Base-by-base conservation (phyloP, 2,329 filamentous ascomycete species). In the Dothistroma septosporum region DNA sequence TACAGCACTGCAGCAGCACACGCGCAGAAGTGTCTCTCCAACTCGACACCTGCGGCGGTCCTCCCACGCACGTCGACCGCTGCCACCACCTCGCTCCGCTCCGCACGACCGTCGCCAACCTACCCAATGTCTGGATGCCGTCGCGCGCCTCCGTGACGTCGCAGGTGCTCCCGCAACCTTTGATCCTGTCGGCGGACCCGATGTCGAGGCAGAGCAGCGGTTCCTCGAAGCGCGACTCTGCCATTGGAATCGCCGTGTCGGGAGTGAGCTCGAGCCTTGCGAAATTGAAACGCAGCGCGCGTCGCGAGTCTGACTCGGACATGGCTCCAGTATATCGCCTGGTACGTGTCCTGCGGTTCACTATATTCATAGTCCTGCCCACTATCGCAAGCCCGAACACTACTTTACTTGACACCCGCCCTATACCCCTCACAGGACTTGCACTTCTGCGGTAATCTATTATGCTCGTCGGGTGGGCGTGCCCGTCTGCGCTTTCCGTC, bases 261-360 rank as follows among this genome's bases (percentile, higher is more conserved):
- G 46, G 46, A 31, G 50, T 24, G 33, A 12, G 33, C 10, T 58
- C 56, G 9, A 53, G 55, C 21, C 52, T 65, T 19, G 61, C 64
- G 32, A 57, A 60, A 21, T 55, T 62, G 63, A 62, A 65, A 57
- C 57, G 59, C 54, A 41, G 48, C 31, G 41, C 49, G 44, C 61
- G 64, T 41, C 56, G 58, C 22, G 24, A n/a, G 21, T 62, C 63
- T 50, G 61, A 62, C 21, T 55, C 58, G 19, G 61, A 57, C 31
- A 67, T 68, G 66, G 62, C 67, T 31, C 65, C 66, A 10, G 63
- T 68, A 21, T 69, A 69, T 58, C 58, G 66, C 55, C 59, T 69
- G 63, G 67, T 69, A 65, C 53, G 67, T 66, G 44, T 46, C 41
- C 22, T 41, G 22, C 32, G 8, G 33, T 58, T 37, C 49, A 12